Conservation (phyloP, 2,329 filamentous ascomycete species). For the Sporothrix brasiliensis region DNA sequence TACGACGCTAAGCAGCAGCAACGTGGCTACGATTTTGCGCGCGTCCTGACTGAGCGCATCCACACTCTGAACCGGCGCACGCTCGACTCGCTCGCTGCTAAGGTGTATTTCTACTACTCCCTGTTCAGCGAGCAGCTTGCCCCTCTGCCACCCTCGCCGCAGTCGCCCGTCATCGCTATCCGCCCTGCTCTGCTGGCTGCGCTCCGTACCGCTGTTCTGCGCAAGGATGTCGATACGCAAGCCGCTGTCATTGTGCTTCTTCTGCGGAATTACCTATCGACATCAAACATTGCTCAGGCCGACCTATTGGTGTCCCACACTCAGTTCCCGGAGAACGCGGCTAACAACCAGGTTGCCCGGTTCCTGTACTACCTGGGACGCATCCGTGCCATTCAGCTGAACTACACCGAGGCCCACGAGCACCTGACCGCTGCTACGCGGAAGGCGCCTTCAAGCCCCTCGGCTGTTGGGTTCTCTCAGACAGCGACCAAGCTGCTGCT, state of each 20-base stretch:
- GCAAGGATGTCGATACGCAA: constrained; percentile 97
- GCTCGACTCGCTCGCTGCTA: constrained; percentile 87
- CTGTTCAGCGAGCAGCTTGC: constrained; percentile 91
- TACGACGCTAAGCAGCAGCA: constrained; percentile 83
- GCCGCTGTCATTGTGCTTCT: constrained; percentile 92
- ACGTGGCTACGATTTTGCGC: constrained; percentile 81
- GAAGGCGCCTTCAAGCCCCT: constrained; percentile 87
- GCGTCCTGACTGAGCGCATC: constrained; percentile 78
- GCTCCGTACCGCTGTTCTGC: constrained; percentile 89
- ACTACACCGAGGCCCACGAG: constrained; percentile 95
- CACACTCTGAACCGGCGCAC: constrained; percentile 90
- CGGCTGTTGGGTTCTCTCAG: constrained; percentile 92
- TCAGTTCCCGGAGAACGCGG: constrained; percentile 88
- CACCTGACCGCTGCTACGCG: constrained; percentile 90
- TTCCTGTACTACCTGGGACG: constrained; percentile 97
- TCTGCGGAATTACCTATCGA: constrained; percentile 92
- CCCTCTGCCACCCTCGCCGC: constrained; percentile 83
- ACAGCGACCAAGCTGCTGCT: constrained; percentile 95
- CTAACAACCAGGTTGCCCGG: constrained; percentile 96
- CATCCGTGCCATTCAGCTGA: constrained; percentile 93
- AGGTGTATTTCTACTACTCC: constrained; percentile 97
- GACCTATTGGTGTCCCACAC: constrained; percentile 95
- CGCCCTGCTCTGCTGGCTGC: constrained; percentile 84
- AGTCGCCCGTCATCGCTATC: constrained; percentile 83
- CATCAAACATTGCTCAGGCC: constrained; percentile 94